A percentile compares a stretch with the other conserved stretches of the same genome.
Conservation (phyloP, 495 filamentous ascomycete genomes). For the Talaromyces stipitatus region DNA sequence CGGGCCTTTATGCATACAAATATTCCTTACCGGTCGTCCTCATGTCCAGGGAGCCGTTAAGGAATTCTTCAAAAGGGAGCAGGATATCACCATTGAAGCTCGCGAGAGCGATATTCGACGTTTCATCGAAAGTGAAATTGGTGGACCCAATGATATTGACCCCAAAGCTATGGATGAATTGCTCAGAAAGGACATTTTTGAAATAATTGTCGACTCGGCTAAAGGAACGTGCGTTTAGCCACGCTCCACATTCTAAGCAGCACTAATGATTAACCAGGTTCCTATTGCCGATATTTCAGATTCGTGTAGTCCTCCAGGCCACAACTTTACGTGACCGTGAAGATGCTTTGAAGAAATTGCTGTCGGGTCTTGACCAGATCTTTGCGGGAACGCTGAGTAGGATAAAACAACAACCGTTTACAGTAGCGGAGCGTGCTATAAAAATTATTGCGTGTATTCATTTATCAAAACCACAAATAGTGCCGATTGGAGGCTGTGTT, state of each 20-base stretch:
- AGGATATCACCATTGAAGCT: slow-evolving; percentile 11
- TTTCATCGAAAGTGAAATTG: slow-evolving; percentile 11
- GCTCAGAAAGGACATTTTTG: slow-evolving; percentile 10
- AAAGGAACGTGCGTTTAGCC: slow-evolving; percentile 10
- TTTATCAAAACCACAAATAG: slow-evolving; percentile 10
- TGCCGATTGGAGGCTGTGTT: too few species aligned
- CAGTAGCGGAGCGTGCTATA: slow-evolving; percentile 2
- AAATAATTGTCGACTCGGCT: slow-evolving; percentile 8
- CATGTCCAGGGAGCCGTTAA: slow-evolving; percentile 7
- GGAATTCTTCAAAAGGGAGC: slow-evolving; percentile 7
- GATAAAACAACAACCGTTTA: slow-evolving; percentile 11
- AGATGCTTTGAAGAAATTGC: slow-evolving; percentile 8
- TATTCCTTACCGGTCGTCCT: slow-evolving; percentile 12
- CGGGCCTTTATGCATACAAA: slow-evolving; percentile 4
- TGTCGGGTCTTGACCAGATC: slow-evolving; percentile 10
- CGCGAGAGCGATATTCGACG: slow-evolving; percentile 11
- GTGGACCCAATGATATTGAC: slow-evolving; percentile 13
- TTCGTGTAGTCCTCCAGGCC: slow-evolving; percentile 11
- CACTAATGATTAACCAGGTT: slow-evolving; percentile 9
- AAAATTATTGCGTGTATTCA: slow-evolving; percentile 13
- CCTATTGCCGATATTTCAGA: slow-evolving; percentile 12
- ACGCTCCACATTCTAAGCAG: neutral
- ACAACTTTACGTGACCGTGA: slow-evolving; percentile 9
- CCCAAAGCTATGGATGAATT: slow-evolving; percentile 12
- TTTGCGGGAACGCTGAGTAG: slow-evolving; percentile 8